Evolutionary conservation across 345 rosid genomes (phyloP).

Genomic region (Dipteronia dyeriana): DNA sequence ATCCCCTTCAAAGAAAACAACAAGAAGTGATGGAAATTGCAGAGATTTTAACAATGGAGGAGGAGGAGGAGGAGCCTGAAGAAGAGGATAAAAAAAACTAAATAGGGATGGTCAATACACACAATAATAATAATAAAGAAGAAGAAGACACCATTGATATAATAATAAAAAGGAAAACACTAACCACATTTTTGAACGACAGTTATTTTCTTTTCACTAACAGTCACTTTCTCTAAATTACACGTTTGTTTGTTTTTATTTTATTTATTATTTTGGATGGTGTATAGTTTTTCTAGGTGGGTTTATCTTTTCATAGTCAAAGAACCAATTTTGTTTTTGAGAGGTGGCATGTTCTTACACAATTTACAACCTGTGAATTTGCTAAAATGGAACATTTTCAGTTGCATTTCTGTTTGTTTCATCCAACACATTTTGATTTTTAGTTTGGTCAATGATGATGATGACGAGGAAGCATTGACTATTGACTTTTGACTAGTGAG

Average conservation of each 20-base stretch:
- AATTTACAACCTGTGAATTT: neutral
- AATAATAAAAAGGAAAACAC: neutral
- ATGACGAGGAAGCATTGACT: too few species aligned
- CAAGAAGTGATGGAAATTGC: neutral
- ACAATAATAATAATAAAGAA: neutral
- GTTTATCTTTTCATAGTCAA: neutral
- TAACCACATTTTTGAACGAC: neutral
- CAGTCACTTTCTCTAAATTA: conserved; percentile 5
- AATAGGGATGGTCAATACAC: neutral
- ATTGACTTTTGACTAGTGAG: too few species aligned
- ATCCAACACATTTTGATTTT: neutral
- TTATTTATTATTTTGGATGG: conserved; percentile 4
- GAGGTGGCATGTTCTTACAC: neutral
- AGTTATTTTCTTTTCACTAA: neutral
- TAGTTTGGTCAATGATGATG: neutral
- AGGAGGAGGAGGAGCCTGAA: too few species aligned
- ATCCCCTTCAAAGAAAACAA: neutral
- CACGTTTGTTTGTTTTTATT: neutral
- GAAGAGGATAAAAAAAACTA: neutral
- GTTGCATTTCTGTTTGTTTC: neutral
- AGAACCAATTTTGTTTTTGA: neutral
- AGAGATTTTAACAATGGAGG: neutral
- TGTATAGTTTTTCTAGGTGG: neutral
- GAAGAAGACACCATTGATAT: neutral
- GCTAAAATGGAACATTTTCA: neutral